Percentiles rank a stretch among this genome's conserved stretches.
Conservation (phyloP, 1,284 basidiomycete genomes). For the Kwoniella shivajii region DNA sequence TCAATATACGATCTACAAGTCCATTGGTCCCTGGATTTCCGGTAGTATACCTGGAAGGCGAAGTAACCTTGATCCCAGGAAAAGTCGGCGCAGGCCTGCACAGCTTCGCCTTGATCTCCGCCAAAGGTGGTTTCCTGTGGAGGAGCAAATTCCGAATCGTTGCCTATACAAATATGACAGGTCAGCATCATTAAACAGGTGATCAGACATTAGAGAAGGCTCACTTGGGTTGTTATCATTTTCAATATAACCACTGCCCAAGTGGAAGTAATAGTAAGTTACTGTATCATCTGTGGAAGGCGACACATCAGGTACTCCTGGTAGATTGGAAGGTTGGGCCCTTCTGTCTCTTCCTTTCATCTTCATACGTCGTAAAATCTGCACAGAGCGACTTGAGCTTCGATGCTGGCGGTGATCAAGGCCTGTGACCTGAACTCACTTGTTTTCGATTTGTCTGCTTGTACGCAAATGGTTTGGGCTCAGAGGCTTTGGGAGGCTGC, state of each 20-base stretch:
- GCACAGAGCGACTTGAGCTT: background rate
- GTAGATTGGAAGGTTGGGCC: background rate
- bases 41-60: slow-evolving; percentile 7
- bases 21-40: slow-evolving; percentile 4
- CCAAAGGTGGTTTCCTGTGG: background rate
- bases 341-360: background rate
- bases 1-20: slow-evolving; percentile 3
- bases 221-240: slow-evolving; percentile 7
- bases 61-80: slow-evolving; percentile 8
- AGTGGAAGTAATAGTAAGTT: slow-evolving; percentile 2
- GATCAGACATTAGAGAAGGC: background rate
- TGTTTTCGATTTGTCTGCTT: slow-evolving; percentile 3
- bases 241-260: background rate
- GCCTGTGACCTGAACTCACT: slow-evolving; percentile 5
- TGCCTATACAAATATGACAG: background rate
- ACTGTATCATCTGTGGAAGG: slow-evolving; percentile 3
- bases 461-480: background rate
- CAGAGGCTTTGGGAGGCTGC: background rate
- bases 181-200: background rate
- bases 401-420: background rate
- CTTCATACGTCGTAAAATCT: background rate
- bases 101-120: background rate
- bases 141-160: background rate
- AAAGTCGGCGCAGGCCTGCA: slow-evolving; percentile 5
- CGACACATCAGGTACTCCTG: slow-evolving; percentile 3